Evolutionary conservation across 2,329 filamentous ascomycete species (phyloP).

Genomic region (Penicillium sp.): DNA sequence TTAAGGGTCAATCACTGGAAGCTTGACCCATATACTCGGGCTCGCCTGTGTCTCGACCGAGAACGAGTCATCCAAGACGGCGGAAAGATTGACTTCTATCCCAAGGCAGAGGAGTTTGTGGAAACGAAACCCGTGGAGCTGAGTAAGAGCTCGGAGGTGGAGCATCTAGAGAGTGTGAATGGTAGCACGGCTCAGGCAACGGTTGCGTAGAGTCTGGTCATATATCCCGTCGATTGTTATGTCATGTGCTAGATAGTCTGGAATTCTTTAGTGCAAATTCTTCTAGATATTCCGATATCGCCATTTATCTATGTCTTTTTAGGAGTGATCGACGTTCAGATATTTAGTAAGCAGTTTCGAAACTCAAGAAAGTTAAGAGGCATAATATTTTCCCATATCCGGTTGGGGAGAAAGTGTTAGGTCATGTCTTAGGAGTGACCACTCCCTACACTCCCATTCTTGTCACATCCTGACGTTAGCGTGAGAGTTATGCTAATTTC

Average conservation of each 20-base stretch:
- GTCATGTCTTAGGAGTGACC: no score
- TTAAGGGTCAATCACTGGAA: constrained; percentile 83
- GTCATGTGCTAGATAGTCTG: neutral
- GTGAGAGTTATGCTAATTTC: no score
- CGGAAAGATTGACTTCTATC: constrained; percentile 75
- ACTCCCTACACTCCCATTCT: no score
- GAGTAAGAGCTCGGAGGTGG: constrained; percentile 11
- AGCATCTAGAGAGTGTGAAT: constrained; percentile 24
- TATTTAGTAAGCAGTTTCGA: no score
- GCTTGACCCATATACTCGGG: constrained; percentile 83
- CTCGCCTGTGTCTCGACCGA: constrained; percentile 80
- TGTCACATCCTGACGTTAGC: no score
- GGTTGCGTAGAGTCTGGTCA: neutral
- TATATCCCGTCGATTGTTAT: neutral
- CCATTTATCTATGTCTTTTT: no score
- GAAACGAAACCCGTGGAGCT: constrained; percentile 12
- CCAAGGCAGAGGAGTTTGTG: constrained; percentile 30
- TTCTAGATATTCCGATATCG: no score
- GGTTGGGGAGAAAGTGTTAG: no score
- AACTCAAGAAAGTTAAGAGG: no score
- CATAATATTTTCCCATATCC: no score
- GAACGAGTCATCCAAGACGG: constrained; percentile 70
- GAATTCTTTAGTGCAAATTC: neutral
- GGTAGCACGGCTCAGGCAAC: constrained; percentile 2
- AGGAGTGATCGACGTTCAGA: no score